Base-by-base conservation (phyloP, 2,329 filamentous ascomycete species). In the Diplodia mutila region DNA sequence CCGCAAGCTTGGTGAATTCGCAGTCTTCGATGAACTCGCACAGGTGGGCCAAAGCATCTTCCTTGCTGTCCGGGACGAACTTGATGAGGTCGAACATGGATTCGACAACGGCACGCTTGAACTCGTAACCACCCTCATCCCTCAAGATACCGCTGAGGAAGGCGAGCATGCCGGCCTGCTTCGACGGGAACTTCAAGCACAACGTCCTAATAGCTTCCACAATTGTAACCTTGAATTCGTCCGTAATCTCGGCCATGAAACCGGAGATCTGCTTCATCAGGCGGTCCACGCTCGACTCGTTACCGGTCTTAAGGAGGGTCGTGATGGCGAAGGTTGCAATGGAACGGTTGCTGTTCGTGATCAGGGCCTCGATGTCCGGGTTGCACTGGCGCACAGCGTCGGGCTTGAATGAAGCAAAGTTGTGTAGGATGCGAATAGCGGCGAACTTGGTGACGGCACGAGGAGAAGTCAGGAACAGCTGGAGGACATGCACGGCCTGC, bases 181-280 rank as follows among this genome's bases (percentile, higher is more conserved):
- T 99, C 83, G 88, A 94, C 39, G 95, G 95, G 83, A 99, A 99
- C 82, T 99, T 99, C 73, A 99, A 85, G 79, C 94, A 98, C 49
- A 99, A 84, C 3, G 95, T 98, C 69, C 95, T 91, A 76, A 99
- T 97, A 51, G 95, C 95, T 80, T 99, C 95, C 52, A 99, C 94
- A 75, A 99, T 97, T n/a, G 95, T 99, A 73, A 99, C 97, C 85
- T 98, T 99, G 86, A 99, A 99, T 80, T 99, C 95, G 77, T 99
- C 95, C 7, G 94, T 97, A 72, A 98, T 98, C 80, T 98, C 95
- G 4, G 94, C 92, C 95, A 99, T 98, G 84, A 99, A 97, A 48
- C 91, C 91, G 27, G 93, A 93, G 70, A 99, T 98, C 80, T 98
- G 94, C 86, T 97, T 97, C 93, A 99, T 97, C 72, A 99, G 83